Percentiles rank a stretch among this genome's conserved stretches.
Evolutionary conservation across 1,139 yeast genomes (phyloP).

Genomic region (Suhomyces yuchorum): DNA sequence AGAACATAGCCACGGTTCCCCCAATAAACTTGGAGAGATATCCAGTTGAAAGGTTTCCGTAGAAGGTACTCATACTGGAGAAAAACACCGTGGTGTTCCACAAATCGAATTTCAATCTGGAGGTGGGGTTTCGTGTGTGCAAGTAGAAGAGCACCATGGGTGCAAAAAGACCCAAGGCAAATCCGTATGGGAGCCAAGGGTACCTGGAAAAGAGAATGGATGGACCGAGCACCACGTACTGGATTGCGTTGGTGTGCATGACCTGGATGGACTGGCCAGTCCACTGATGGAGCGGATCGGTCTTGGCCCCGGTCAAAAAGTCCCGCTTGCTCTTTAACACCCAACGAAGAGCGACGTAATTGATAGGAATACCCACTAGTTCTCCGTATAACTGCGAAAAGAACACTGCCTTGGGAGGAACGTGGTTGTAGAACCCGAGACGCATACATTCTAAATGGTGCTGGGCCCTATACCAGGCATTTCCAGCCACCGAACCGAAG

Average conservation of each 20-base stretch:
- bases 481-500: constrained; percentile 54
- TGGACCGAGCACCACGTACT: constrained; percentile 54
- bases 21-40: constrained; percentile 48
- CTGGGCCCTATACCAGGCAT: constrained; percentile 58
- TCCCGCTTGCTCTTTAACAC: constrained; percentile 41
- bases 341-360: constrained; percentile 50
- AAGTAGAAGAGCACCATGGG: constrained; percentile 38
- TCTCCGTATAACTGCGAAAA: constrained; percentile 54
- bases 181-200: constrained; percentile 47
- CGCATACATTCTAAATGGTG: constrained; percentile 51
- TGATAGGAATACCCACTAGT: constrained; percentile 51
- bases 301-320: constrained; percentile 38
- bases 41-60: constrained; percentile 55
- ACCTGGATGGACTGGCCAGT: constrained; percentile 48
- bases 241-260: constrained; percentile 51
- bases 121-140: constrained; percentile 27
- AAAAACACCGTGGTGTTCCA: constrained; percentile 55
- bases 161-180: constrained; percentile 39
- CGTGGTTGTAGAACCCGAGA: constrained; percentile 50
- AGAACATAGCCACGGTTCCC: constrained; percentile 50
- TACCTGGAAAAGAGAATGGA: constrained; percentile 41
- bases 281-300: constrained; percentile 55
- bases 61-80: constrained; percentile 49
- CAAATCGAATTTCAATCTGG: constrained; percentile 31
- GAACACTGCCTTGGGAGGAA: constrained; percentile 50